These are phyloP conservation scores for Mycoemilia scoparia DNA, from an alignment of 192 early-diverging fungal genomes.

Conservation along the genomic window DNA sequence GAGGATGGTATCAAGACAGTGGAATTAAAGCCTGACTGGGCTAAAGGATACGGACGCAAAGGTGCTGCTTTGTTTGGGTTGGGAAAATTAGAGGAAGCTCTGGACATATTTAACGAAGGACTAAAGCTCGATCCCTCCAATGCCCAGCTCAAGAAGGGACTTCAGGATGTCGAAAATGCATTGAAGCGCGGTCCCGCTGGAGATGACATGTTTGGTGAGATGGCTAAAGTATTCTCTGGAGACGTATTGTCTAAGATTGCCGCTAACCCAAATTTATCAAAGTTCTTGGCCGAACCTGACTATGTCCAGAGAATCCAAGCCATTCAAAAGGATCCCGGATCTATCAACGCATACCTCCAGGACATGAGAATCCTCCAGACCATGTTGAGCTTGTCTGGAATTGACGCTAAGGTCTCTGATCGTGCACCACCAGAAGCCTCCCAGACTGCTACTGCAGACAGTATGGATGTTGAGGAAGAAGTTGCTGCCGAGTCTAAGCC, in stretches of 20 bases:
- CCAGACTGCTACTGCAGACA: slow-evolving; percentile 6
- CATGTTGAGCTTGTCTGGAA: slow-evolving; percentile 57
- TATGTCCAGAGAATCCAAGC: slow-evolving; percentile 51
- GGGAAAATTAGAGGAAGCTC: slow-evolving; percentile 44
- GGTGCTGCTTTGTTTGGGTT: slow-evolving; percentile 73
- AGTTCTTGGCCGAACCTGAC: slow-evolving; percentile 58
- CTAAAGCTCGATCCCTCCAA: slow-evolving; percentile 67
- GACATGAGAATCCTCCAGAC: slow-evolving; percentile 70
- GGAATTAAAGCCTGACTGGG: slow-evolving; percentile 62
- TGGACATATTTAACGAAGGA: slow-evolving; percentile 56
- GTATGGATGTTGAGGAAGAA: slow-evolving; percentile 11
- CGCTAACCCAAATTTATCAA: slow-evolving; percentile 56
- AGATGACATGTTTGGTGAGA: slow-evolving; percentile 13
- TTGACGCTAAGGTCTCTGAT: slow-evolving; percentile 13
- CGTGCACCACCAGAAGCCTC: slow-evolving; percentile 6
- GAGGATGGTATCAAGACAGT: slow-evolving; percentile 75
- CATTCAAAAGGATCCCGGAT: slow-evolving; percentile 55
- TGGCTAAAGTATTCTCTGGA: slow-evolving; percentile 39
- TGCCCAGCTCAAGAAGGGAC: slow-evolving; percentile 50
- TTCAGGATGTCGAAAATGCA: slow-evolving; percentile 54
- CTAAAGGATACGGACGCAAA: slow-evolving; percentile 84
- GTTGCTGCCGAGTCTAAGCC: slow-evolving; percentile 19
- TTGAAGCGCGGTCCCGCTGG: slow-evolving; percentile 19
- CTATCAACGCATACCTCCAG: slow-evolving; percentile 47
- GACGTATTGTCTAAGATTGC: slow-evolving; percentile 64